Evolutionary conservation across 1,139 yeast genomes (phyloP).

Genomic region (Protomyces pachydermus): DNA sequence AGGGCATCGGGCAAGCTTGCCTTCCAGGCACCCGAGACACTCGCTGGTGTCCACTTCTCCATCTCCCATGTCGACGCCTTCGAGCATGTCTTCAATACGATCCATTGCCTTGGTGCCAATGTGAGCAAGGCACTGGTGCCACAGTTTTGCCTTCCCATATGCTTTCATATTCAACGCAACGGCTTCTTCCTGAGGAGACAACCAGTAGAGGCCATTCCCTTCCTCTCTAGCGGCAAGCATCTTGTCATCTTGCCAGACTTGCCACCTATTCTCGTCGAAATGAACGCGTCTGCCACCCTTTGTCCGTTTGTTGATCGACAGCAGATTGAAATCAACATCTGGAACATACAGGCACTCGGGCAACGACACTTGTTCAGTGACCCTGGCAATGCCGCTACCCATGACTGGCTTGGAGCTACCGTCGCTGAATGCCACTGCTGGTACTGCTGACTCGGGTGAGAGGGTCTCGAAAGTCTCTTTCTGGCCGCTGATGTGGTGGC

Average conservation of each 20-base stretch:
- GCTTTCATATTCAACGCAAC: background rate
- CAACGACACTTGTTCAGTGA: background rate
- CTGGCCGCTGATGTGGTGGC: background rate
- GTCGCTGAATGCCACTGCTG: background rate
- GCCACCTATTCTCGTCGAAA: background rate
- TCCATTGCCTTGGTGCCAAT: background rate
- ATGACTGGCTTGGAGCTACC: background rate
- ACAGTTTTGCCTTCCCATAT: background rate
- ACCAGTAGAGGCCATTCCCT: background rate
- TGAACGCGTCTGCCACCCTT: background rate
- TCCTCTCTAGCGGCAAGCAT: background rate
- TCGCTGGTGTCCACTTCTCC: background rate
- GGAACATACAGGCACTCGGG: background rate
- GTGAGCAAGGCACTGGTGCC: background rate
- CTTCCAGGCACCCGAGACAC: background rate
- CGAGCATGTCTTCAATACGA: background rate
- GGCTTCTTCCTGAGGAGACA: background rate
- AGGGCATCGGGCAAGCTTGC: background rate
- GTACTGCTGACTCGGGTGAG: background rate
- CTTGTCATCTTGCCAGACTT: background rate
- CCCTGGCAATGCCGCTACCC: background rate
- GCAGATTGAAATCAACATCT: background rate
- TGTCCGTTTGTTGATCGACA: background rate
- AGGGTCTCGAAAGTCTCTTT: background rate
- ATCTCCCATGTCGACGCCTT: background rate